These are phyloP conservation scores for Acer saccharum DNA, from an alignment of 345 rosid species.

Conservation along the genomic window DNA sequence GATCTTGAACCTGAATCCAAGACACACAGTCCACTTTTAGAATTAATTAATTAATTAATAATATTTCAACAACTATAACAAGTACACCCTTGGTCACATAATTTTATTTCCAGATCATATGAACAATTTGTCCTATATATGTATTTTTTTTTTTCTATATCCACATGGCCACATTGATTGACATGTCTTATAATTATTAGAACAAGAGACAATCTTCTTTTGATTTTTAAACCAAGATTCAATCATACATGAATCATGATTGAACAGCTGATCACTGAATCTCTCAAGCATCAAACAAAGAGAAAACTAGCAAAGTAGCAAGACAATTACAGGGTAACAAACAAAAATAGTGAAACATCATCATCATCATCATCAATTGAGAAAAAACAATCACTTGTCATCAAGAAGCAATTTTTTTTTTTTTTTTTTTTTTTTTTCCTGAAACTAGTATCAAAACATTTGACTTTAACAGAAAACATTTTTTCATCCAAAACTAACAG, in stretches of 20 bases:
- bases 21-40: no score
- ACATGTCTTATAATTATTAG: neutral
- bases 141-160: neutral
- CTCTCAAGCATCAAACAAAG: neutral
- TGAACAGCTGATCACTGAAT: neutral
- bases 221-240: neutral
- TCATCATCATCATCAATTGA: neutral
- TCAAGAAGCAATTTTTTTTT: neutral
- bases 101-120: neutral
- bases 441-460: neutral
- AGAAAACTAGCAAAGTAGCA: neutral
- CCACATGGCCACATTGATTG: neutral
- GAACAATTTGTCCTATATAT: neutral
- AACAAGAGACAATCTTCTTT: no score
- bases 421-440: neutral
- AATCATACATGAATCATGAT: neutral
- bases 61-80: no score
- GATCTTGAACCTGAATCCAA: constrained; percentile 42
- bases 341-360: neutral
- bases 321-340: neutral
- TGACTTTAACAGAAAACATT: constrained; percentile 1
- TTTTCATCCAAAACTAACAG: neutral
- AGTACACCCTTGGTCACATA: neutral
- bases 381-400: no score
- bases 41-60: no score